Evolutionary conservation across 202 grass and related monocot genomes (phyloP), one percentile per base, ranked within the genome.

Genomic region (Eragrostis tef): DNA sequence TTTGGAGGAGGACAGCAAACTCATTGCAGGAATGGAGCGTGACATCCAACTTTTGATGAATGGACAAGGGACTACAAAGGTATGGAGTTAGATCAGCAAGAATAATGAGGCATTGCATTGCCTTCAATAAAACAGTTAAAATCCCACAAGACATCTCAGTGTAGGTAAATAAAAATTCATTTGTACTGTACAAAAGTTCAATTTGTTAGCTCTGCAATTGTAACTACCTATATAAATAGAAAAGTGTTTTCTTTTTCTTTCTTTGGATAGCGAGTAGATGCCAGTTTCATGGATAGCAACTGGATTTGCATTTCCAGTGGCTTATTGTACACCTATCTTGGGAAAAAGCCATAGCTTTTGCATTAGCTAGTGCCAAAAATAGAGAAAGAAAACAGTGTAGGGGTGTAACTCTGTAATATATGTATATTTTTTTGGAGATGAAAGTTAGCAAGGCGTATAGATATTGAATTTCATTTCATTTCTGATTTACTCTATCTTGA

Each of bases 1-100:
- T 80, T 67, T 91, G 52, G 88, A 91, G 48, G 83, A 86, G 70
- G 78, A 75, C 24, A 82, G 43, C 71, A 94, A 84, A 72, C 70
- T 84, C 51, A 82, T 81, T 64, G 86, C 84, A 69, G 67, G 25
- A 72, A 89, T 87, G 80, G 88, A 94, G 68, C 66, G 6, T 70
- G 88, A 82, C 71, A 74, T 81, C 27, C 83, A 89, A 34, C 26
- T 86, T 54, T 63, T 91, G n/a, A 85, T 84, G 64, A 77, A 87
- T 62, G 77, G 12, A 83, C 51, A 84, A 80, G 78, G 71, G 29
- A 76, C 29, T 53, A 77, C 77, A 26, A 80, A 90, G 91, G 91
- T 90, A 71, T n/a, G 47, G 52, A 39, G 29, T 71, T 82, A 52
- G 29, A 83, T 83, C 58, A 68, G 73, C 71, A 46, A 85, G 53